Percentiles rank a stretch among this genome's conserved stretches.
Evolutionary conservation across 2,329 filamentous ascomycete genomes (phyloP).

Genomic region (Sarocladium kiliense): DNA sequence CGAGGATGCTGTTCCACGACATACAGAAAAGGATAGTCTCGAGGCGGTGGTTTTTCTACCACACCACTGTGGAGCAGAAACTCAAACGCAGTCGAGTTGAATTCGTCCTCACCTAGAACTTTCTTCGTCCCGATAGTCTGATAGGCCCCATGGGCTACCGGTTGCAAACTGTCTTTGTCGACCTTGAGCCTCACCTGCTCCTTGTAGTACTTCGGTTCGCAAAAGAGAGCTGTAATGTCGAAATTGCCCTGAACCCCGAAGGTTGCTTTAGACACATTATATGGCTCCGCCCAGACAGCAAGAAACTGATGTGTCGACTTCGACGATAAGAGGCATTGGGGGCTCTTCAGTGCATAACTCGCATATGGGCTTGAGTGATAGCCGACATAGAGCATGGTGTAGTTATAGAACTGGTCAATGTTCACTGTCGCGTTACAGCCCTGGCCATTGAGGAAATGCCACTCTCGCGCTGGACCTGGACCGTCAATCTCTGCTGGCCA

Average conservation of each 20-base stretch:
- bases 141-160: neutral
- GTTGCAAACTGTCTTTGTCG: neutral
- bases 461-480: constrained; percentile 6
- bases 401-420: constrained; percentile 16
- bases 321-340: constrained; percentile 22
- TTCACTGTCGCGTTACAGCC: constrained; percentile 27
- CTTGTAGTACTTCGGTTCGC: constrained; percentile 38
- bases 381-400: constrained; percentile 35
- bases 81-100: constrained; percentile 30
- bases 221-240: constrained; percentile 34
- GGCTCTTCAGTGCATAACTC: constrained; percentile 25
- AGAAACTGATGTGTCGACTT: constrained; percentile 32
- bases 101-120: constrained; percentile 18
- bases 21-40: constrained; percentile 19
- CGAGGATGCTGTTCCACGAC: constrained; percentile 22
- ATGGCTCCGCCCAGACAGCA: constrained; percentile 20
- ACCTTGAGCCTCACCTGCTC: constrained; percentile 32
- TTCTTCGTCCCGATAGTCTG: constrained; percentile 5
- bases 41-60: neutral
- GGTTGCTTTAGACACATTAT: neutral
- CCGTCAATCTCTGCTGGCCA: constrained; percentile 25
- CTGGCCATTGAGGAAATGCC: constrained; percentile 29
- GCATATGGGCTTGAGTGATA: constrained; percentile 29
- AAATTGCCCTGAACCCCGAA: neutral
- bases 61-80: constrained; percentile 25